phyloP scores from a whole-genome alignment of 1,139 yeast species.

The Protomyces arabidopsidicola region DNA sequence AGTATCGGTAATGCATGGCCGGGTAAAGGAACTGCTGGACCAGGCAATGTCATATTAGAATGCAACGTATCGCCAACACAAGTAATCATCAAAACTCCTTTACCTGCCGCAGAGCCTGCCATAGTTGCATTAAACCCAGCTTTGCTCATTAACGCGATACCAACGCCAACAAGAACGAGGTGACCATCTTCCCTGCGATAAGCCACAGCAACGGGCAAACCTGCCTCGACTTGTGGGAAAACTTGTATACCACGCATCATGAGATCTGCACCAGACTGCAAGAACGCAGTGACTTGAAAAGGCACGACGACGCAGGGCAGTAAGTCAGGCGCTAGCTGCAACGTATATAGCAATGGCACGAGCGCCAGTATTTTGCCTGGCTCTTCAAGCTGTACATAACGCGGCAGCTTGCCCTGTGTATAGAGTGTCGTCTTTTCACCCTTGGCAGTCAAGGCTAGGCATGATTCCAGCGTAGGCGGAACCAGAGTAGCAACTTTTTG shows the following conservation, averaged over 20 bases:
- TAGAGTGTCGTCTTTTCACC: constrained; percentile 9
- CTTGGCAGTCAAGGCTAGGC: constrained; percentile 1
- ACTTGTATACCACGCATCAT: constrained; percentile 19
- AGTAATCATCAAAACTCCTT: constrained; percentile 6
- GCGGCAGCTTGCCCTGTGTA: background rate
- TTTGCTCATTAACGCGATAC: constrained; percentile 6
- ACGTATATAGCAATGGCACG: constrained; percentile 10
- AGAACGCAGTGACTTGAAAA: constrained; percentile 4
- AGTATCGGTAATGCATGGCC: background rate
- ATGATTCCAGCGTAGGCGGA: constrained; percentile 8
- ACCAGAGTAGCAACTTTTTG: constrained; percentile 1
- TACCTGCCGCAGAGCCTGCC: background rate
- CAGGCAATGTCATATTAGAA: background rate
- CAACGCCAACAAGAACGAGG: constrained; percentile 7
- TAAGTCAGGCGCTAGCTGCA: constrained; percentile 3
- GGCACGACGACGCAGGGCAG: constrained; percentile 6
- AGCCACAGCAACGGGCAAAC: constrained; percentile 3
- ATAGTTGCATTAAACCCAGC: background rate
- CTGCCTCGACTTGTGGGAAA: constrained; percentile 14
- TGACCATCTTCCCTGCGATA: constrained; percentile 1
- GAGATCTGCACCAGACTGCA: constrained; percentile 21
- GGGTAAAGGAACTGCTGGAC: background rate
- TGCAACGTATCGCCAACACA: constrained; percentile 18
- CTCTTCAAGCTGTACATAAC: constrained; percentile 4
- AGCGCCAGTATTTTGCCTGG: background rate